phyloP scores from a whole-genome alignment of 2,329 filamentous ascomycete genomes.

The Penicillium sp. region DNA sequence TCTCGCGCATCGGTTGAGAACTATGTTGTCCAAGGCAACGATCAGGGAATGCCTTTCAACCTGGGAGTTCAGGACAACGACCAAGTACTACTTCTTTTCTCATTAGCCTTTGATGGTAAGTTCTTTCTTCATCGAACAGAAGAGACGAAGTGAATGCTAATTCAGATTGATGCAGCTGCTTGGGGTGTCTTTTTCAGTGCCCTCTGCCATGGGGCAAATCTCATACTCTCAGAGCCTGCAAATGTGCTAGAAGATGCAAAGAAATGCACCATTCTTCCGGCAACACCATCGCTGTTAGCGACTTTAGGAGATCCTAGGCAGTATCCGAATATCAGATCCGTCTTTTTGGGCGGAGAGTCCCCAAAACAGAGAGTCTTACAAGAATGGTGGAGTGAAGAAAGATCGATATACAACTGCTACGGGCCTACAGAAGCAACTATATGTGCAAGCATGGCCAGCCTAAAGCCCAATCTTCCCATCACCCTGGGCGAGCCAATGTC shows the following conservation, averaged over 20 bases:
- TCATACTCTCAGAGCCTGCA: background rate
- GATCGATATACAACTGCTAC: slow-evolving; percentile 16
- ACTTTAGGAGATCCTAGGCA: slow-evolving; percentile 3
- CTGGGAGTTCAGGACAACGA: background rate
- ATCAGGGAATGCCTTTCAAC: background rate
- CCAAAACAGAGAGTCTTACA: slow-evolving; percentile 8
- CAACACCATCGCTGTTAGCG: slow-evolving; percentile 9
- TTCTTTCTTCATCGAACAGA: background rate
- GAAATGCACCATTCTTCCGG: background rate
- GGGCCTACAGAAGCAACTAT: slow-evolving; percentile 17
- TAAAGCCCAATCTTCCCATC: background rate
- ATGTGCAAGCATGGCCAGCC: background rate
- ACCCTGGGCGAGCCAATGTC: slow-evolving; percentile 8
- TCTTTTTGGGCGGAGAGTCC: slow-evolving; percentile 17
- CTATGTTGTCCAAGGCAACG: background rate
- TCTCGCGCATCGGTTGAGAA: background rate
- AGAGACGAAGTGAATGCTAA: background rate
- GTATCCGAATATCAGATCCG: background rate
- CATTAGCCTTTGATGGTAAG: slow-evolving; percentile 28
- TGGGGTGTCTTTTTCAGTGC: slow-evolving; percentile 19
- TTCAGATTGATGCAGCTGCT: background rate
- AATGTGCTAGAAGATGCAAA: slow-evolving; percentile 4
- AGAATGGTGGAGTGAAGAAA: slow-evolving; percentile 4
- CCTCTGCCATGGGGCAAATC: slow-evolving; percentile 19
- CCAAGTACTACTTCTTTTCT: slow-evolving; percentile 23